Conservation (phyloP, 2,329 filamentous ascomycete species). For the Fusarium nanum region DNA sequence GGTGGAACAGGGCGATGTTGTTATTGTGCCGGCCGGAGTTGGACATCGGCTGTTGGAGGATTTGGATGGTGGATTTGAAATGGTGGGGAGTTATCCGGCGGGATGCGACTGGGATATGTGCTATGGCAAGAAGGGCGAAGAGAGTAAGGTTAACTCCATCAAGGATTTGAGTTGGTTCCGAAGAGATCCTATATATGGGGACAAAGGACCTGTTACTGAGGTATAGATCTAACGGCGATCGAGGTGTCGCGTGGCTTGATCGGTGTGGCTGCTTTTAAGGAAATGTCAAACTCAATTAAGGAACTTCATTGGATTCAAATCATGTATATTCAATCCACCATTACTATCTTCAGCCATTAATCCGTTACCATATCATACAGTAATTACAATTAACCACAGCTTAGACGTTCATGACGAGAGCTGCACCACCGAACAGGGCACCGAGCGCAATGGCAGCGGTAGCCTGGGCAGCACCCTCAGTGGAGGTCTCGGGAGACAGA, state of each 20-base stretch:
- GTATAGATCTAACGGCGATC: background rate
- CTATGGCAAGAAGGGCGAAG: conserved; percentile 67
- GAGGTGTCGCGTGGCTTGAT: background rate
- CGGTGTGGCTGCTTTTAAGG: background rate
- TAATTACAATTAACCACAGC: background rate
- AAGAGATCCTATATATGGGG: conserved; percentile 36
- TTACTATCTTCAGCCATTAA: conserved; percentile 15
- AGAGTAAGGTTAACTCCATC: conserved; percentile 26
- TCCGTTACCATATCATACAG: background rate
- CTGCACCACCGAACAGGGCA: conserved; percentile 42
- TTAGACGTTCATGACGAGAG: conserved; percentile 38
- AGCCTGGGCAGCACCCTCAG: conserved; percentile 37
- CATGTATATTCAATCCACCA: conserved; percentile 4
- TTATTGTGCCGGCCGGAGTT: conserved; percentile 74
- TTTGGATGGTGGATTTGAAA: conserved; percentile 65
- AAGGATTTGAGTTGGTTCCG: conserved; percentile 25
- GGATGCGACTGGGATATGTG: conserved; percentile 77
- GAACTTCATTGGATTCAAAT: background rate
- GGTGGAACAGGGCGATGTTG: conserved; percentile 69
- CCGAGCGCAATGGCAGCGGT: conserved; percentile 44
- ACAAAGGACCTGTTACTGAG: conserved; percentile 16
- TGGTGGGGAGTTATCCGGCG: conserved; percentile 74
- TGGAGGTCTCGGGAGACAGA: conserved; percentile 29
- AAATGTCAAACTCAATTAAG: background rate
- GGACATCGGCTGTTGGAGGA: conserved; percentile 72